phyloP scores from a whole-genome alignment of 148 eudicot genomes.

The Amaranthus hypochondriacus region DNA sequence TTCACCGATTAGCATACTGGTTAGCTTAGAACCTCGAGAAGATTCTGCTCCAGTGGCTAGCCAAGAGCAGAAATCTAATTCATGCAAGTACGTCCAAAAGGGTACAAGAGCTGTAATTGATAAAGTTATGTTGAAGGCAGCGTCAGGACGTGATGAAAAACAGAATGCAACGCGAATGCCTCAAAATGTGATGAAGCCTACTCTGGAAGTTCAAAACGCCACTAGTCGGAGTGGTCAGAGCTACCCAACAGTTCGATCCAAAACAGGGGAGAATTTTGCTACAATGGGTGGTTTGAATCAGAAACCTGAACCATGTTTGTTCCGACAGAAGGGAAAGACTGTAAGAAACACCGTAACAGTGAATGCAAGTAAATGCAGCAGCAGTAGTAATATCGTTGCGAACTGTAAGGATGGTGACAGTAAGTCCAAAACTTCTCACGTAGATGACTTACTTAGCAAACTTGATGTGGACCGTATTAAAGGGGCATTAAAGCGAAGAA shows the following conservation, averaged over 20 bases:
- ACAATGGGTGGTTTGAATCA: no score
- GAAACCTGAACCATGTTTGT: no score
- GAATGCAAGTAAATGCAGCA: constrained; percentile 34
- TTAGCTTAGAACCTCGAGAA: constrained; percentile 7
- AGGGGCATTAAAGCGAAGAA: constrained; percentile 41
- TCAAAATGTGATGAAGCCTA: no score
- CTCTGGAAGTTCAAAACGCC: no score
- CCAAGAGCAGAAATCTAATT: constrained; percentile 3
- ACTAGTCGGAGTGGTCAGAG: no score
- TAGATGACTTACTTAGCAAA: constrained; percentile 24
- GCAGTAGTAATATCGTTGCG: constrained; percentile 37
- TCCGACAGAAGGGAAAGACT: no score
- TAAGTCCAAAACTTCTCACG: constrained; percentile 23
- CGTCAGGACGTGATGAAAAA: neutral
- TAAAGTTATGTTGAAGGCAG: constrained; percentile 6
- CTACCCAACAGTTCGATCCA: no score
- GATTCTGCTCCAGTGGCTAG: constrained; percentile 17
- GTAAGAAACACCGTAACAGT: constrained; percentile 2
- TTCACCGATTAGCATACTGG: constrained; percentile 23
- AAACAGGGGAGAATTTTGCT: no score
- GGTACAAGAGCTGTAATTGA: constrained; percentile 7
- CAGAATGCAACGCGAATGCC: no score
- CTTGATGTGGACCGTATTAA: constrained; percentile 41
- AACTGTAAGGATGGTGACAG: constrained; percentile 35
- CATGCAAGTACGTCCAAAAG: constrained; percentile 24